Base-by-base conservation (phyloP, 2,329 filamentous ascomycete genomes). In the Lasiodiplodia gonubiensis region DNA sequence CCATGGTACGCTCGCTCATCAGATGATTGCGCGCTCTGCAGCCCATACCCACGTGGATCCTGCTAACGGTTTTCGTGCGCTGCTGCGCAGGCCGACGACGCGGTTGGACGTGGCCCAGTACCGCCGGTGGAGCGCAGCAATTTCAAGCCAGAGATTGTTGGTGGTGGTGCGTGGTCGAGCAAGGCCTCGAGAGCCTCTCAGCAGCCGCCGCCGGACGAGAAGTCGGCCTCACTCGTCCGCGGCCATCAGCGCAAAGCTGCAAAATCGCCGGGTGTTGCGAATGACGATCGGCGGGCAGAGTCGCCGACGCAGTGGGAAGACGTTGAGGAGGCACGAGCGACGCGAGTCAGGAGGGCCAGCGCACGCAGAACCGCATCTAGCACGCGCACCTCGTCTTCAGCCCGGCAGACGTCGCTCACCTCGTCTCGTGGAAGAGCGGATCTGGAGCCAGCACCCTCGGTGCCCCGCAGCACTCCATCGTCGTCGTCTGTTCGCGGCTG, bases 21-120 rank as follows among this genome's bases (percentile, higher is more conserved):
- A 63, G 46, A 51, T 63, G 59, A 52, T 63, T 51, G 46, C 18
- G 46, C 27, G 46, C 27, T 30, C 27, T 35, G 27, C 33, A 57
- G 52, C 52, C 39, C 3, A 14, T 30, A 14, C 39, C 64, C 52
- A 66, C 52, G 64, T 66, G 52, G 39, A 66, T 57, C 42, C 59
- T 51, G 59, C 59, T 63, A 63, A 63, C 59, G 46, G 59, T 51
- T 63, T 63, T 25, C 25, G 59, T 63, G 59, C 59, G 59, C 42
- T 51, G 59, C 42, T 63, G 59, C 59, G 59, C 59, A 63, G 59
- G 59, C 46, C 64, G 64, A 66, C 63, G 52, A 66, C 63, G 52
- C 52, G 42, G 51, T 55, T 48, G 63, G 42, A 65, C 54, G 23
- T 54, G 52, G 63, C 48, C 55, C 64, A 66, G 64, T 52, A 57